Conservation (phyloP, 495 filamentous ascomycete genomes). For the Hypoxylon rickii region DNA sequence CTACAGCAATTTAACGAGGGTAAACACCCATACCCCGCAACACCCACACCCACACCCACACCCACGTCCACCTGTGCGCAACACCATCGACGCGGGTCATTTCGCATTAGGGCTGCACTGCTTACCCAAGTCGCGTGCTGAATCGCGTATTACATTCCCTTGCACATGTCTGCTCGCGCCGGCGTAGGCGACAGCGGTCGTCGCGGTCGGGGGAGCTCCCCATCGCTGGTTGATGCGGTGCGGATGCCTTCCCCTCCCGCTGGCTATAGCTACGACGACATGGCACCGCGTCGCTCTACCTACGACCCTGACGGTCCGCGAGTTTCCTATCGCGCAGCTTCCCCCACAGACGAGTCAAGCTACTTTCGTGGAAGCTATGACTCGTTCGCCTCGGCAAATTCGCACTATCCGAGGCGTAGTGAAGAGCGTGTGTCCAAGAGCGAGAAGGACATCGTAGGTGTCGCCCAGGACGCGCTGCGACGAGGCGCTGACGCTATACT, state of each 20-base stretch:
- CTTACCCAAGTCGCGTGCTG: slow-evolving; percentile 8
- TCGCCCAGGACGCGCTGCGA: slow-evolving; percentile 34
- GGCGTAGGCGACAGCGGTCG: slow-evolving; percentile 62
- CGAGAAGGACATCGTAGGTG: slow-evolving; percentile 48
- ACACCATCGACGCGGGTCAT: slow-evolving; percentile 1
- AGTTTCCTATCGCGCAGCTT: slow-evolving; percentile 48
- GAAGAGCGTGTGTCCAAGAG: slow-evolving; percentile 44
- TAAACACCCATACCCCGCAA: slow-evolving; percentile 30
- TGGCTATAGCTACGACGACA: slow-evolving; percentile 39
- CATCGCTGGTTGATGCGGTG: slow-evolving; percentile 49
- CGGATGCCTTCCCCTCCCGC: slow-evolving; percentile 51
- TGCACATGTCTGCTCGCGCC: slow-evolving; percentile 56
- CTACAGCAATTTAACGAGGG: no score
- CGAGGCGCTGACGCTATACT: slow-evolving; percentile 34
- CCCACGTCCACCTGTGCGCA: neutral
- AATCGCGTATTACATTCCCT: no score
- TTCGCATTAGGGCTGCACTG: no score
- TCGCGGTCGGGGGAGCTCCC: slow-evolving; percentile 45
- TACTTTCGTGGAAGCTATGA: slow-evolving; percentile 37
- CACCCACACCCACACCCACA: neutral
- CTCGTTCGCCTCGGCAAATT: slow-evolving; percentile 31
- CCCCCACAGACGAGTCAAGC: slow-evolving; percentile 35
- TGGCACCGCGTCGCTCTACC: slow-evolving; percentile 35
- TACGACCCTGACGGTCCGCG: slow-evolving; percentile 35
- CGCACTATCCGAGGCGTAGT: slow-evolving; percentile 32